Base-by-base conservation (phyloP, 2,329 filamentous ascomycete species). In the Fusarium sp. region DNA sequence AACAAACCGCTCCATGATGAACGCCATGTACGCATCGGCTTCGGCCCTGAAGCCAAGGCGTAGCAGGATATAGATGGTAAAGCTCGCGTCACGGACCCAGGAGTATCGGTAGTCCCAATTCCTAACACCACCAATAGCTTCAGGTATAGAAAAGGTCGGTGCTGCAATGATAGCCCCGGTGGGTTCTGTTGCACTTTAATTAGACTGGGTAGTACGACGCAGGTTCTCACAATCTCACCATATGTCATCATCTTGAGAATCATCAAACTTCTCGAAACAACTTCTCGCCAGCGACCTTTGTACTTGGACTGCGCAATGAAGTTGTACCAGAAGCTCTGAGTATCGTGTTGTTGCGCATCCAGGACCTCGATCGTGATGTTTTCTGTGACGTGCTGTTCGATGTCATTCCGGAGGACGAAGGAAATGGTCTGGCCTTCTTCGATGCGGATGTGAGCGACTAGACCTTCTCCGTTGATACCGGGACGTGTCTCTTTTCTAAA, bases 21-120 rank as follows among this genome's bases (percentile, higher is more conserved):
- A 93, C 50, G 84, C 82, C 83, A 92, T 92, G 74, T 92, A 93
- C 1, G 89, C 87, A 72, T 93, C 88, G 4, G 90, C 90, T 74
- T 93, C 91, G 19, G 88, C 84, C 26, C 81, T 87, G 76, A 92
- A 93, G 6, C 91, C 91, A 72, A 93, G 85, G 12, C 90, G 87
- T 2, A 93, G 82, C 28, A 93, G 82, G 61, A 93, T 88, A 68
- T 93, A 93, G 65, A 92, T 87, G 1, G 89, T 91, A 75, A 92
- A 92, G 64, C 88, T 91, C 1, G 88, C 87, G 76, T 93, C 90
- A 22, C 91, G 84, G 32, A 93, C 86, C 91, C 91, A 93, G 9
- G 83, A 91, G 75, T 86, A 93, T n/a, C 89, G 83, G 70, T 91
- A 91, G 72, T 91, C 88, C 88, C 85, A 88, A 70, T 88, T 88